These are phyloP conservation scores for Licmophora abbreviata DNA, from an alignment of 108 stramenopile genomes.

Conservation along the genomic window DNA sequence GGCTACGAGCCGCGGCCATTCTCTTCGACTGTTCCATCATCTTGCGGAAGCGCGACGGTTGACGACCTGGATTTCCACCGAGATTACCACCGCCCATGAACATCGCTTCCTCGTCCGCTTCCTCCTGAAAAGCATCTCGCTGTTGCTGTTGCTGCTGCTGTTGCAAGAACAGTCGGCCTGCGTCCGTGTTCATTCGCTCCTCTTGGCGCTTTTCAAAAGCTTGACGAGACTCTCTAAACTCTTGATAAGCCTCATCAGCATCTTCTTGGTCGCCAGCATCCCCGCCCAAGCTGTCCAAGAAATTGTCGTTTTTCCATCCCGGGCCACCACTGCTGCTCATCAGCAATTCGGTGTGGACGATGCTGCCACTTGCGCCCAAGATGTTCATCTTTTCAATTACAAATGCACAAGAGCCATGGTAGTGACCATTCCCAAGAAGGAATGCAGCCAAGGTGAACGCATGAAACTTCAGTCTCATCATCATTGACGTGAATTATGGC, in stretches of 20 bases:
- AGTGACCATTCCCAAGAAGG: no score
- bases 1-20: no score
- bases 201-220: conserved; percentile 9
- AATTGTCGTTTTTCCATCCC: conserved; percentile 12
- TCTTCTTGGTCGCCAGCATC: conserved; percentile 1
- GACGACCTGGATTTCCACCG: background rate
- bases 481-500: no score
- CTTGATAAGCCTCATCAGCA: conserved; percentile 3
- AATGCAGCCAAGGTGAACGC: no score
- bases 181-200: conserved; percentile 3
- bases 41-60: conserved; percentile 5
- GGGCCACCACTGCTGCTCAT: background rate
- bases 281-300: conserved; percentile 7
- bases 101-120: background rate
- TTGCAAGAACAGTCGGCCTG: conserved; percentile 3
- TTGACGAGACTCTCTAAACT: conserved; percentile 7
- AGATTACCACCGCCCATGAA: background rate
- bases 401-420: no score
- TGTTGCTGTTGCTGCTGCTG: background rate
- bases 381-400: no score
- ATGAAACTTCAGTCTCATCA: no score
- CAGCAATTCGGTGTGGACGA: no score
- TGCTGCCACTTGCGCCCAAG: no score
- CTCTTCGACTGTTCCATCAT: background rate
- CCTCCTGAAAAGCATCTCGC: background rate